phyloP scores from a whole-genome alignment of 1,284 basidiomycete species.

The Pseudozyma hubeiensis region DNA sequence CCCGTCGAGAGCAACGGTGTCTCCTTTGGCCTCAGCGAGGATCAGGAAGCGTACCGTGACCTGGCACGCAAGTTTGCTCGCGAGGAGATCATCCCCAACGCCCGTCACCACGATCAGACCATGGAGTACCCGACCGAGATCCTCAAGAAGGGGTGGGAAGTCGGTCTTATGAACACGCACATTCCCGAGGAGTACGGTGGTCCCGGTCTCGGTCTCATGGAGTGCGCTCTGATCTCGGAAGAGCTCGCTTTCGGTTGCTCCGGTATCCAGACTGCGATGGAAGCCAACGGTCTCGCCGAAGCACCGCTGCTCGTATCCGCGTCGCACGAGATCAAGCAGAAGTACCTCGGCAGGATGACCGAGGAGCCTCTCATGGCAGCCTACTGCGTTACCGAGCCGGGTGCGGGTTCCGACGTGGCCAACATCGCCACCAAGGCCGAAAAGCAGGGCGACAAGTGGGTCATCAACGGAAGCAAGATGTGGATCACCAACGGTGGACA shows the following conservation, averaged over 20 bases:
- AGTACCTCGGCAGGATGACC: conserved; percentile 74
- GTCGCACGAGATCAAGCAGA: conserved; percentile 71
- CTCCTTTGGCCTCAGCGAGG: conserved; percentile 67
- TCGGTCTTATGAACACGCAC: conserved; percentile 66
- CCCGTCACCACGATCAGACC: conserved; percentile 69
- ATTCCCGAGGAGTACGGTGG: conserved; percentile 72
- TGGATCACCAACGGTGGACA: conserved; percentile 72
- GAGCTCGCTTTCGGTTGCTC: conserved; percentile 73
- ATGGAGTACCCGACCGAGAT: conserved; percentile 72
- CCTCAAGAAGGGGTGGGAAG: conserved; percentile 71
- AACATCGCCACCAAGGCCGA: conserved; percentile 69
- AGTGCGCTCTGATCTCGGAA: conserved; percentile 72
- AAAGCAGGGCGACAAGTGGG: conserved; percentile 72
- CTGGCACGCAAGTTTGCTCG: conserved; percentile 71
- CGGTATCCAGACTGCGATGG: conserved; percentile 72
- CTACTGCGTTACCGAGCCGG: conserved; percentile 73
- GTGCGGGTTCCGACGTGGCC: conserved; percentile 73
- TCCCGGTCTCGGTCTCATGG: conserved; percentile 71
- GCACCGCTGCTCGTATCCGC: conserved; percentile 73
- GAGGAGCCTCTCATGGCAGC: conserved; percentile 74
- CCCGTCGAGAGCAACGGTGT: conserved; percentile 42
- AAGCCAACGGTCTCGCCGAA: conserved; percentile 72
- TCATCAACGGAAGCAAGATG: conserved; percentile 72
- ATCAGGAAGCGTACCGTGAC: conserved; percentile 70
- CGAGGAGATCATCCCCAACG: conserved; percentile 72